phyloP scores from a whole-genome alignment of 1,284 basidiomycete species.

The Apiotrichum sp. region DNA sequence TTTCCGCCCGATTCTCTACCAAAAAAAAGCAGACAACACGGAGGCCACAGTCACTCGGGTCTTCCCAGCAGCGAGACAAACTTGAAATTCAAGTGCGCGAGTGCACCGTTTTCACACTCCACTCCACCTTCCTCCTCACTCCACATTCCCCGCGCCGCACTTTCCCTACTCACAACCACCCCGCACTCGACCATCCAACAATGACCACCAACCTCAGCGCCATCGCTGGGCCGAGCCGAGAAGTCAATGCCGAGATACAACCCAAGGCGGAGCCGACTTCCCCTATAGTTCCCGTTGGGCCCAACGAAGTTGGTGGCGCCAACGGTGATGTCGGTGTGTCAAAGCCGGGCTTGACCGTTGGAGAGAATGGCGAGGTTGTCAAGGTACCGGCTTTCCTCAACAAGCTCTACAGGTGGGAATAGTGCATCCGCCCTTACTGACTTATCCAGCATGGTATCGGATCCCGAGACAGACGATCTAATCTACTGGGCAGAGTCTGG shows the following conservation, averaged over 20 bases:
- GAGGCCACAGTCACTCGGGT: too few relatives aligned
- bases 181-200: background rate
- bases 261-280: slow-evolving; percentile 18
- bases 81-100: too few relatives aligned
- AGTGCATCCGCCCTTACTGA: background rate
- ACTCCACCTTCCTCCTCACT: background rate
- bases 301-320: background rate
- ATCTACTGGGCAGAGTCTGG: slow-evolving; percentile 87
- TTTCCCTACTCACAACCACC: background rate
- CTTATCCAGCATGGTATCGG: slow-evolving; percentile 74
- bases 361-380: slow-evolving; percentile 42
- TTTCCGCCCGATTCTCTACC: too few relatives aligned
- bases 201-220: slow-evolving; percentile 42
- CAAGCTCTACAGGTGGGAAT: slow-evolving; percentile 80
- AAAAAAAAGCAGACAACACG: too few relatives aligned
- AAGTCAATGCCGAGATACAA: slow-evolving; percentile 3
- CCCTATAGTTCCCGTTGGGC: slow-evolving; percentile 11
- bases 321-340: slow-evolving; percentile 16
- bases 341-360: slow-evolving; percentile 37
- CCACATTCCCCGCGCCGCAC: too few relatives aligned
- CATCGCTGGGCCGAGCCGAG: slow-evolving; percentile 36
- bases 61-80: too few relatives aligned
- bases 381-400: slow-evolving; percentile 78
- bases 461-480: slow-evolving; percentile 69
- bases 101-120: too few relatives aligned